Conservation (phyloP, 31 red algal species). For the Endocladia muricata region DNA sequence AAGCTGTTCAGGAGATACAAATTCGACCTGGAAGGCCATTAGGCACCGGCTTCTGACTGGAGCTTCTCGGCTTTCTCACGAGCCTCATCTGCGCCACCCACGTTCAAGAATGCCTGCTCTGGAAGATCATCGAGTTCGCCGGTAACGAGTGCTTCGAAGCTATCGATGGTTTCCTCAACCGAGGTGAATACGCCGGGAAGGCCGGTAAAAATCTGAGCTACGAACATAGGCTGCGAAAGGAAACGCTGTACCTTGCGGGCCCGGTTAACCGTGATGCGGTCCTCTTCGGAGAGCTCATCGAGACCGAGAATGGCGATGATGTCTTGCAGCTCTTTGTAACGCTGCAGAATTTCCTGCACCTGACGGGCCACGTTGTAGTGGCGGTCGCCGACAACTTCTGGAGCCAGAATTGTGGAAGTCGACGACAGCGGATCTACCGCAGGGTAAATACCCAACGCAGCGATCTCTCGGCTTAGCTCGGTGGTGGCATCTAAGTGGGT, state of each 20-base stretch:
- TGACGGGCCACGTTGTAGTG: conserved; percentile 94
- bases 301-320: conserved; percentile 99
- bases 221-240: conserved; percentile 97
- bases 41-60: too few species aligned
- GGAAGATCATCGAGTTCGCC: conserved; percentile 95
- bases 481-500: conserved; percentile 99
- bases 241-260: conserved; percentile 99
- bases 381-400: conserved; percentile 87
- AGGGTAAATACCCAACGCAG: conserved; percentile 98
- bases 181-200: conserved; percentile 91
- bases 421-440: conserved; percentile 99
- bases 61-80: conserved; percentile 87
- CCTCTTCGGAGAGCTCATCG: conserved; percentile 98
- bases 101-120: conserved; percentile 98
- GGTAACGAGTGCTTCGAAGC: conserved; percentile 89
- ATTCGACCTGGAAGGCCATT: too few species aligned
- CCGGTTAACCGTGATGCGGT: conserved; percentile 94
- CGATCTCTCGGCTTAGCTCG: conserved; percentile 96
- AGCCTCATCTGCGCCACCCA: conserved; percentile 92
- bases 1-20: too few species aligned
- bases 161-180: conserved; percentile 86
- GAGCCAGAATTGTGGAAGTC: conserved; percentile 94
- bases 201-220: conserved; percentile 99
- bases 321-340: conserved; percentile 97
- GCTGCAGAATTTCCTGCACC: conserved; percentile 93